These are phyloP conservation scores for Blastocrithidia nonstop DNA, from an alignment of 208 protist genomes.

Conservation along the genomic window DNA sequence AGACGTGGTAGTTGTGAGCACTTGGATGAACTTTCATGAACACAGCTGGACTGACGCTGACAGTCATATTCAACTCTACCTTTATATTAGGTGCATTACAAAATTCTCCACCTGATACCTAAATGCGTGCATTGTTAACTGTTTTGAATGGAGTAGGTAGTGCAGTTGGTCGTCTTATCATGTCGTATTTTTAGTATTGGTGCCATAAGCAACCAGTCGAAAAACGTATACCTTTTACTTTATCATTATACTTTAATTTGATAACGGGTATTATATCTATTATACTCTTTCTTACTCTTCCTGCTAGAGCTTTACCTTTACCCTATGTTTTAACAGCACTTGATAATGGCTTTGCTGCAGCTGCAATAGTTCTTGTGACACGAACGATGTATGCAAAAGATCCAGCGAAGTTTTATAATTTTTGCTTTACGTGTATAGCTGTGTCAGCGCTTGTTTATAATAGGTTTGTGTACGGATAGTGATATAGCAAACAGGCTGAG, in stretches of 20 bases:
- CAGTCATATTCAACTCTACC: constrained; percentile 45
- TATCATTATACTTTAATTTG: constrained; percentile 30
- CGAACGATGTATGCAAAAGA: constrained; percentile 57
- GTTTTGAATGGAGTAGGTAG: constrained; percentile 49
- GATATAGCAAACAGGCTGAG: constrained; percentile 23
- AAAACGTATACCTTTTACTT: constrained; percentile 46
- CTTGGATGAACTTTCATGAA: constrained; percentile 38
- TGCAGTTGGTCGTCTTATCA: constrained; percentile 25
- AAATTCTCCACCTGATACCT: constrained; percentile 5
- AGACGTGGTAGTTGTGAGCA: constrained; percentile 24
- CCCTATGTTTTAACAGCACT: constrained; percentile 25
- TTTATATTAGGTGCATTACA: constrained; percentile 28
- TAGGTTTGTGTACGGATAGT: constrained; percentile 38
- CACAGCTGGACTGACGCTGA: constrained; percentile 19
- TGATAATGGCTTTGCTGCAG: constrained; percentile 39
- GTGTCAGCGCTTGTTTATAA: not conserved
- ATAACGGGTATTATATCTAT: constrained; percentile 22
- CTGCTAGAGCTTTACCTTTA: constrained; percentile 12
- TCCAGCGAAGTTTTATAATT: constrained; percentile 58
- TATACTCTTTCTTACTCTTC: constrained; percentile 30
- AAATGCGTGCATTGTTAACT: constrained; percentile 30
- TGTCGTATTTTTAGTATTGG: constrained; percentile 32
- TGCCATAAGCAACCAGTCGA: constrained; percentile 23
- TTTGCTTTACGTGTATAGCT: constrained; percentile 2
- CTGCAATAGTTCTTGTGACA: constrained; percentile 22